A percentile compares a stretch with the other conserved stretches of the same genome.
Evolutionary conservation across 768 basidiomycete species (phyloP).

Genomic region (Sutorius australiensis): DNA sequence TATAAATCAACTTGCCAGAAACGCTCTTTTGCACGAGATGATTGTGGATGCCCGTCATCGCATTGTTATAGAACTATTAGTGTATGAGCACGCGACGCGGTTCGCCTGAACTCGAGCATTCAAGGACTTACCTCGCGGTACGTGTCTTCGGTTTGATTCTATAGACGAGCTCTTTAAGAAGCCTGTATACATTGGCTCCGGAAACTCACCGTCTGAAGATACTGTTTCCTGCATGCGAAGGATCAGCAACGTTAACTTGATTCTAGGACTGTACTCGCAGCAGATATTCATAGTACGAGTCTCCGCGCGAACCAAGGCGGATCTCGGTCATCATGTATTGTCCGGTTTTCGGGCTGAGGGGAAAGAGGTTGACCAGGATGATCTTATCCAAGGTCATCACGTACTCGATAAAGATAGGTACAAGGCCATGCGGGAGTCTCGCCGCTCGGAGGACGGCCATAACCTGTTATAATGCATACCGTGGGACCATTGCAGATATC

Average conservation of each 20-base stretch:
- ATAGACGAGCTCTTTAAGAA: conserved; percentile 5
- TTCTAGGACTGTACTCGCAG: conserved; percentile 44
- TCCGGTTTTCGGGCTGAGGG: conserved; percentile 45
- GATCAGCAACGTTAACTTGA: not conserved
- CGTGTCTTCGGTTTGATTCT: conserved; percentile 71
- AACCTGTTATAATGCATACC: conserved; percentile 35
- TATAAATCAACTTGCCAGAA: conserved; percentile 63
- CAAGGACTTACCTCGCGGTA: conserved; percentile 63
- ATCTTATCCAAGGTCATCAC: conserved; percentile 15
- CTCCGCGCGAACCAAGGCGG: conserved; percentile 86
- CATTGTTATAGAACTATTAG: conserved; percentile 82
- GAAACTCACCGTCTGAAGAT: conserved; percentile 29
- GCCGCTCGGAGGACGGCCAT: conserved; percentile 69
- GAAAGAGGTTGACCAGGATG: conserved; percentile 11
- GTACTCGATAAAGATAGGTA: conserved; percentile 82
- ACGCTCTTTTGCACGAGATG: conserved; percentile 67
- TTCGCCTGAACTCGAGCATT: not conserved
- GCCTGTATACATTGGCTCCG: not conserved
- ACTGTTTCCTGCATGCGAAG: conserved; percentile 26
- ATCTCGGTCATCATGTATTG: conserved; percentile 66
- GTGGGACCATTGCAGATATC: not conserved
- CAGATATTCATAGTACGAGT: conserved; percentile 92
- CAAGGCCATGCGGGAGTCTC: conserved; percentile 66
- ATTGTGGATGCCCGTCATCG: conserved; percentile 77
- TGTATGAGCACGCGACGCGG: conserved; percentile 1